Base-by-base conservation (phyloP, 1,139 yeast genomes). In the Suhomyces coccinellae region DNA sequence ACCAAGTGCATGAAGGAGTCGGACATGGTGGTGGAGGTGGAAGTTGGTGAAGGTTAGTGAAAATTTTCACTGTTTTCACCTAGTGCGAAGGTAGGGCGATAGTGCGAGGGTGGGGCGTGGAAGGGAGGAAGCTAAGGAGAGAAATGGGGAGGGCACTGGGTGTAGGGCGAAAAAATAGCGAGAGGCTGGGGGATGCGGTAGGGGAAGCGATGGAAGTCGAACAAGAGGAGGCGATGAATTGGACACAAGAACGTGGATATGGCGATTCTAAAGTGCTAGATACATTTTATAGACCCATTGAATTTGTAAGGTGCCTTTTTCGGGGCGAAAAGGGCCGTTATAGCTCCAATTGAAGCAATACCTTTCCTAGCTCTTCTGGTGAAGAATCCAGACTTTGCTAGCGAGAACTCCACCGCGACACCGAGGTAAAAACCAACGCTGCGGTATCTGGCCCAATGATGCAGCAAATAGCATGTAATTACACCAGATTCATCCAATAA, bases 1-100 rank as follows among this genome's bases (percentile, higher is more conserved):
- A 81, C 82, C 59, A 82, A 71, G 61, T 81, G 83, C 73, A 82
- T 74, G 52, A 72, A 69, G 28, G 66, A 48, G 43, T 51, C 52
- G 38, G 56, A 50, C 46, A 46, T 51, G 46, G 41, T 45, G 43
- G 37, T 24, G 22, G 14, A 24, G 26, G 28, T 10, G 24, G 31
- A 30, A 30, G 36, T 8, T 14, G 50, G 46, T 49, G 38, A 35
- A 24, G 31, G 37, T n/a, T n/a, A n/a, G n/a, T 37, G 52, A 50
- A 48, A 50, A 44, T 48, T 47, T 50, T 50, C 47, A 40, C 42
- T 33, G 28, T 20, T 20, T 20, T 20, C 9, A 20, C 33, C 27
- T 22, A 22, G 40, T 8, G 34, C 33, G 34, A 30, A 33, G 32
- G 17, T 15, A 35, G 38, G 13, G 20, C 6, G 24, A 17, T 14